Evolutionary conservation across 148 eudicot species (phyloP).

Genomic region (Chenopodium formosanum): DNA sequence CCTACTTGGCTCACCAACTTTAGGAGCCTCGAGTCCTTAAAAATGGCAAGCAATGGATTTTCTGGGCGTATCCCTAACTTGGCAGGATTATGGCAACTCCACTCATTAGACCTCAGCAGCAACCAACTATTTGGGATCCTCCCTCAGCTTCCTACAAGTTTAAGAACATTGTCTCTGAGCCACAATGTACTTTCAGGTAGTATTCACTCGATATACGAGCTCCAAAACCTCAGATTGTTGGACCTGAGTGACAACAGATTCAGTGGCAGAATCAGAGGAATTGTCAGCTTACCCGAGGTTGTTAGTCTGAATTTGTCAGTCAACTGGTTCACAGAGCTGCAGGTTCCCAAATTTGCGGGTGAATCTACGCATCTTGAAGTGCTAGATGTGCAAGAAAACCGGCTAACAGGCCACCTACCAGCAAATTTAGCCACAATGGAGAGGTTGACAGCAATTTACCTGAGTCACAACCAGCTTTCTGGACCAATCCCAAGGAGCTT

Average conservation of each 20-base stretch:
- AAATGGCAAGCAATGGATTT: conserved; percentile 48
- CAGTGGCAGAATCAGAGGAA: conserved; percentile 43
- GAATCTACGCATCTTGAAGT: conserved; percentile 35
- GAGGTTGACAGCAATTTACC: conserved; percentile 41
- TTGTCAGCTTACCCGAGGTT: conserved; percentile 48
- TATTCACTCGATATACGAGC: conserved; percentile 37
- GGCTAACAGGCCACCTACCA: conserved; percentile 53
- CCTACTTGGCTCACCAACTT: conserved; percentile 40
- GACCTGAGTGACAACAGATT: conserved; percentile 67
- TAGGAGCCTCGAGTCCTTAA: conserved; percentile 36
- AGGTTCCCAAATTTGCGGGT: conserved; percentile 37
- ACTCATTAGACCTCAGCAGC: conserved; percentile 48
- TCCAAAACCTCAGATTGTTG: conserved; percentile 32
- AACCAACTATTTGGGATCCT: conserved; percentile 55
- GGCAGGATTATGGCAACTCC: conserved; percentile 59
- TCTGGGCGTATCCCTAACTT: conserved; percentile 55
- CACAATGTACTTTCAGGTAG: conserved; percentile 59
- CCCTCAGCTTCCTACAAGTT: conserved; percentile 48
- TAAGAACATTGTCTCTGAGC: conserved; percentile 37
- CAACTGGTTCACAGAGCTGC: conserved; percentile 51
- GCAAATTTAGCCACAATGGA: conserved; percentile 48
- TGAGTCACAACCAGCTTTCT: conserved; percentile 53
- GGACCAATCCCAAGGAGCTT: conserved; percentile 57
- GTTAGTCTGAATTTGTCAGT: conserved; percentile 42
- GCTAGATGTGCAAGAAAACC: conserved; percentile 54